Evolutionary conservation across 129 eudicot genomes (phyloP).

Genomic region (Flaveria brownii): DNA sequence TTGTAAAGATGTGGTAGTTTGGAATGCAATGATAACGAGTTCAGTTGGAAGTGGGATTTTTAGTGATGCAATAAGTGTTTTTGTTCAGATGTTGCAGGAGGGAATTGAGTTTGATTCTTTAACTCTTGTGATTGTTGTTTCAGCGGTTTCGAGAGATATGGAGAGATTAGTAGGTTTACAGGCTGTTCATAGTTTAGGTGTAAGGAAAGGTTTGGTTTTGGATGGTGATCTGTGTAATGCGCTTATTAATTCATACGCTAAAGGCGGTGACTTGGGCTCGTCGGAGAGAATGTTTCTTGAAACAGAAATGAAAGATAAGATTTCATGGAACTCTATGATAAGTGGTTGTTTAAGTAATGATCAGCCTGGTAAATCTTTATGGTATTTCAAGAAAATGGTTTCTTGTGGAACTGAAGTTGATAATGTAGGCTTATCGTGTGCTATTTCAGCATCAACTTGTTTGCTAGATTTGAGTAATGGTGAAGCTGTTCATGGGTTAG

Average conservation of each 20-base stretch:
- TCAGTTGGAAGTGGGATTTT: slow-evolving; percentile 35
- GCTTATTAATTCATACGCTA: slow-evolving; percentile 56
- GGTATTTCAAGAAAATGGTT: slow-evolving; percentile 53
- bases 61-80: slow-evolving; percentile 32
- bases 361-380: slow-evolving; percentile 42
- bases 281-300: slow-evolving; percentile 49
- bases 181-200: slow-evolving; percentile 49
- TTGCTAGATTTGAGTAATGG: slow-evolving; percentile 48
- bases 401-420: slow-evolving; percentile 40
- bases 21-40: slow-evolving; percentile 72
- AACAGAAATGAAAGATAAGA: slow-evolving; percentile 38
- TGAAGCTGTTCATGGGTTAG: slow-evolving; percentile 46
- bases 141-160: slow-evolving; percentile 33
- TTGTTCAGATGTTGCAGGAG: slow-evolving; percentile 44
- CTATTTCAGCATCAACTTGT: slow-evolving; percentile 50
- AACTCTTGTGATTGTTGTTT: slow-evolving; percentile 51
- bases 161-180: slow-evolving; percentile 33
- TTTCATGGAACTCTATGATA: slow-evolving; percentile 66
- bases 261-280: slow-evolving; percentile 46
- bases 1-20: slow-evolving; percentile 52
- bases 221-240: slow-evolving; percentile 46
- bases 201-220: slow-evolving; percentile 47
- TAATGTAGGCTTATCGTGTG: slow-evolving; percentile 56
- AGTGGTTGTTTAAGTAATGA: slow-evolving; percentile 52
- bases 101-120: slow-evolving; percentile 52